Evolutionary conservation across 495 filamentous ascomycete species (phyloP).

Genomic region (Penicillium coprophilum): DNA sequence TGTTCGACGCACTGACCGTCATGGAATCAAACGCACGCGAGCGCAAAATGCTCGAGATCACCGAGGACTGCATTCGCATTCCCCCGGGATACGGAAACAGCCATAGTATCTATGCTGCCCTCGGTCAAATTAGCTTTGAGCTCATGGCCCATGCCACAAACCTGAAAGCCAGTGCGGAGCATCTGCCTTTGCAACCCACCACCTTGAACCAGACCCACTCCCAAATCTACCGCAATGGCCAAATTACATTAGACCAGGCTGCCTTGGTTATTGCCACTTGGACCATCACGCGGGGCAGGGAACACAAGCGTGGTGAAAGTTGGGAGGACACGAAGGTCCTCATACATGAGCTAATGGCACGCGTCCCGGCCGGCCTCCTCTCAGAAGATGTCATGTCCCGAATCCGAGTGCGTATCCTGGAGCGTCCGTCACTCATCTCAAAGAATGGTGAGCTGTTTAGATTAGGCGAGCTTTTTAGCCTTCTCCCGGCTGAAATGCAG

Average conservation of each 20-base stretch:
- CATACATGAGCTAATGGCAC: constrained; percentile 33
- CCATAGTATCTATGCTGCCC: constrained; percentile 36
- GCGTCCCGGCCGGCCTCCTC: constrained; percentile 35
- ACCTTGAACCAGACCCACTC: constrained; percentile 45
- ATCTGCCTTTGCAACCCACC: constrained; percentile 24
- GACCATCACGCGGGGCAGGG: constrained; percentile 37
- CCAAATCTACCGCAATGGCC: constrained; percentile 46
- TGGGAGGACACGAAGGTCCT: constrained; percentile 39
- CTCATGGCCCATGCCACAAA: constrained; percentile 43
- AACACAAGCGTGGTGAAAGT: constrained; percentile 27
- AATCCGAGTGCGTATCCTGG: constrained; percentile 38
- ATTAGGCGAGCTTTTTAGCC: constrained; percentile 32
- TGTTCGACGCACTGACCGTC: constrained; percentile 44
- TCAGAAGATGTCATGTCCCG: constrained; percentile 30
- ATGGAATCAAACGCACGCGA: constrained; percentile 46
- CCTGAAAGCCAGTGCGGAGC: constrained; percentile 30
- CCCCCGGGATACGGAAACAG: constrained; percentile 36
- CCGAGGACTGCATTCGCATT: constrained; percentile 36
- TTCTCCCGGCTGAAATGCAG: constrained; percentile 37
- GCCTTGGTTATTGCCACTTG: constrained; percentile 44
- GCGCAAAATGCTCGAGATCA: constrained; percentile 37
- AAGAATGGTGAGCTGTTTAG: constrained; percentile 42
- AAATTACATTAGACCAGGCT: constrained; percentile 40
- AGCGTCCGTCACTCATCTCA: constrained; percentile 36
- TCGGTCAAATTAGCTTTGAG: constrained; percentile 47